phyloP scores from a whole-genome alignment of 2,329 filamentous ascomycete species.

The Periglandula ipomoeae region DNA sequence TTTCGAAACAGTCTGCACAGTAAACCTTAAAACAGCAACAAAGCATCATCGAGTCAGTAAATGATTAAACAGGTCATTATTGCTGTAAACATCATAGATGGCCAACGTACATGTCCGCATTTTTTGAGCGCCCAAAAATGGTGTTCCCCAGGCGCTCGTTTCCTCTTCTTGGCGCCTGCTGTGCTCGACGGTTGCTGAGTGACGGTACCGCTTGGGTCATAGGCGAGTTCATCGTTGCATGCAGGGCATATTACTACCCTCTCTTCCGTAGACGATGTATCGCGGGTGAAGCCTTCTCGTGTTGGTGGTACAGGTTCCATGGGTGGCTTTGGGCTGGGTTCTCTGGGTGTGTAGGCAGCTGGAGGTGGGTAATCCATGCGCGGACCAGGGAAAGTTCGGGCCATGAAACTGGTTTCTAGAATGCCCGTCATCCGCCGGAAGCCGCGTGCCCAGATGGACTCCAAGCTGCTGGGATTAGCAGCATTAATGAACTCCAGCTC shows the following conservation, averaged over 20 bases:
- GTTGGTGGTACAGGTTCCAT: constrained; percentile 57
- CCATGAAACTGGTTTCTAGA: constrained; percentile 15
- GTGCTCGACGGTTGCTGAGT: constrained; percentile 10
- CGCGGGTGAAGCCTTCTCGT: constrained; percentile 70
- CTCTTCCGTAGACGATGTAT: constrained; percentile 52
- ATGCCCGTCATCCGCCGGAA: constrained; percentile 19
- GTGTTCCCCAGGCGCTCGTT: constrained; percentile 52
- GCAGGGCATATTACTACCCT: constrained; percentile 74
- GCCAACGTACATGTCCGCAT: constrained; percentile 73
- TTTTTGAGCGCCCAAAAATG: constrained; percentile 88
- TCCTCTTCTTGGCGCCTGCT: constrained; percentile 28
- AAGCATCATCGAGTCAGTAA: not conserved
- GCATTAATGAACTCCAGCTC: constrained; percentile 18
- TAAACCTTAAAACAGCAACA: constrained; percentile 40
- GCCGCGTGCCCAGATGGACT: constrained; percentile 14
- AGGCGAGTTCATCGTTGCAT: constrained; percentile 75
- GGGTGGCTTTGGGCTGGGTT: constrained; percentile 31
- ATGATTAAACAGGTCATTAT: not conserved
- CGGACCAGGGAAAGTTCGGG: constrained; percentile 10
- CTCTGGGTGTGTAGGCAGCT: constrained; percentile 23
- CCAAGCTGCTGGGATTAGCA: constrained; percentile 8
- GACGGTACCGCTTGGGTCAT: constrained; percentile 44
- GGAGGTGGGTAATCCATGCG: constrained; percentile 14
- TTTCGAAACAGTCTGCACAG: constrained; percentile 52
- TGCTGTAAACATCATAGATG: constrained; percentile 15